Evolutionary conservation across 768 basidiomycete species (phyloP).

Genomic region (Gloeopeniophorella convolvens): DNA sequence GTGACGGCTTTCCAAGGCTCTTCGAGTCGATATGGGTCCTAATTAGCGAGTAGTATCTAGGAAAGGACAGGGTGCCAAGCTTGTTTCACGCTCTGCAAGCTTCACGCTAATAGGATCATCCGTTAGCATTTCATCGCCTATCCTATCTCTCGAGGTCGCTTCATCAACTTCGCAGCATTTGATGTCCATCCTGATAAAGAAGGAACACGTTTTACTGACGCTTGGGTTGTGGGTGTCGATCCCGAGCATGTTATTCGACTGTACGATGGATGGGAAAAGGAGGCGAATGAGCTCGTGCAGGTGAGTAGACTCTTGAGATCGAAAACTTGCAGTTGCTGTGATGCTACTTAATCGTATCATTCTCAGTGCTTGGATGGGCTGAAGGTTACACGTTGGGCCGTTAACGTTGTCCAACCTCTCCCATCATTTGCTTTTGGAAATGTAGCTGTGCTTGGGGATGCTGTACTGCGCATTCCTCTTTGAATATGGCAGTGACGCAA

Average conservation of each 20-base stretch:
- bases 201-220: neutral
- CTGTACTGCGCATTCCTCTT: constrained; percentile 21
- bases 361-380: constrained; percentile 5
- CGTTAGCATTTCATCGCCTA: constrained; percentile 59
- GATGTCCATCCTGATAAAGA: constrained; percentile 9
- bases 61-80: constrained; percentile 32
- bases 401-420: constrained; percentile 51
- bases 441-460: constrained; percentile 43
- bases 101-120: too few species aligned
- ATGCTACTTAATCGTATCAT: neutral
- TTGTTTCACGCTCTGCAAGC: constrained; percentile 34
- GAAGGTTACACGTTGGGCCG: constrained; percentile 46
- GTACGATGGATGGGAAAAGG: constrained; percentile 11
- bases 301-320: constrained; percentile 29
- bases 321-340: neutral
- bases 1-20: too few species aligned
- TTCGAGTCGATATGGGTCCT: too few species aligned
- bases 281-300: constrained; percentile 37
- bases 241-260: neutral
- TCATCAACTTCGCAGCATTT: constrained; percentile 39
- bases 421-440: constrained; percentile 44
- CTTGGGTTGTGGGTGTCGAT: constrained; percentile 8
- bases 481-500: neutral
- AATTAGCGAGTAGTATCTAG: too few species aligned
- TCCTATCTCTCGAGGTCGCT: constrained; percentile 49